Evolutionary conservation across 106 monocot genomes (phyloP).

Genomic region (Cymbidium sinense): DNA sequence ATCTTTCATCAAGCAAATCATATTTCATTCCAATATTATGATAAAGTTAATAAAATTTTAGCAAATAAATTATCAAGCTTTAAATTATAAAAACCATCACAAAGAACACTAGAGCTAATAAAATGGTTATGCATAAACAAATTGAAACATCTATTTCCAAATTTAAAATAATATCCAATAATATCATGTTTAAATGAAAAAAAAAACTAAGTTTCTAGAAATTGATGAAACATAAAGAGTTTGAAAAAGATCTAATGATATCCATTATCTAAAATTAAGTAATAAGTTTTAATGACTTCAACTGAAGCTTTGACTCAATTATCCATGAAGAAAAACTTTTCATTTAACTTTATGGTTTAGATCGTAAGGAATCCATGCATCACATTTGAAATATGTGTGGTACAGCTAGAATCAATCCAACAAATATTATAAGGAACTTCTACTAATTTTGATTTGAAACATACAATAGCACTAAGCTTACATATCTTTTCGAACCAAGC

Average conservation of each 20-base stretch:
- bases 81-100: too few species aligned
- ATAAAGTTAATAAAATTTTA: conserved; percentile 8
- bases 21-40: conserved; percentile 7
- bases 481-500: conserved; percentile 23
- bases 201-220: not conserved
- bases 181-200: conserved; percentile 7
- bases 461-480: not conserved
- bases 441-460: too few species aligned
- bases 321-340: conserved; percentile 4
- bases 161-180: not conserved
- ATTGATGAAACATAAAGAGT: too few species aligned
- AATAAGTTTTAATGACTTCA: too few species aligned
- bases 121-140: too few species aligned
- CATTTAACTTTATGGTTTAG: not conserved
- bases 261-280: conserved; percentile 2
- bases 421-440: too few species aligned
- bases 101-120: too few species aligned
- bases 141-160: too few species aligned
- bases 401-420: too few species aligned
- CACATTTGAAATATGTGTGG: not conserved
- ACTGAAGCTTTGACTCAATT: too few species aligned
- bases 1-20: not conserved
- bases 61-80: too few species aligned
- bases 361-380: conserved; percentile 14
- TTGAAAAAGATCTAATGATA: conserved; percentile 17